A percentile compares a stretch with the other conserved stretches of the same genome.
Evolutionary conservation across 169 alveolate genomes (phyloP).

Genomic region (Eimeria praecox): DNA sequence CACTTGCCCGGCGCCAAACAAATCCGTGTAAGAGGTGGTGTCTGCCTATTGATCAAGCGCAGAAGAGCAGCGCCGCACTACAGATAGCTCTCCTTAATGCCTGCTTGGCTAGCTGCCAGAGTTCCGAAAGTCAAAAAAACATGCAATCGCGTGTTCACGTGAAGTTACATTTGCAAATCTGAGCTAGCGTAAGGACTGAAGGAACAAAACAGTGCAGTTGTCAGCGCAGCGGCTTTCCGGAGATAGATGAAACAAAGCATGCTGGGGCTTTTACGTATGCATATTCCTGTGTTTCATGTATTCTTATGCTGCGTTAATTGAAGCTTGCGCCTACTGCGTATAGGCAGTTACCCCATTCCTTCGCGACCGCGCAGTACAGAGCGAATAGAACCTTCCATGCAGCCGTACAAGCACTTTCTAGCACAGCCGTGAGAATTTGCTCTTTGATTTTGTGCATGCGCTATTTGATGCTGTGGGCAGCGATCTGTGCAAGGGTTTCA

Average conservation of each 20-base stretch:
- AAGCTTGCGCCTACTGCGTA: not conserved
- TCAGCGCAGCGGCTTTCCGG: not conserved
- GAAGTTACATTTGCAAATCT: not conserved
- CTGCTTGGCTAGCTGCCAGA: not conserved
- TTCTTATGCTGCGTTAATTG: not conserved
- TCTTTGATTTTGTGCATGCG: not conserved
- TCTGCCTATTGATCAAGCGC: not conserved
- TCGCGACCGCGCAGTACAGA: not conserved
- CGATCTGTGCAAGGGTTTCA: constrained; percentile 58
- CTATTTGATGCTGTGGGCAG: constrained; percentile 29
- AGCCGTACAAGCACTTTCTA: too few relatives aligned
- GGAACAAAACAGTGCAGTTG: not conserved
- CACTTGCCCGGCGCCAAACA: not conserved
- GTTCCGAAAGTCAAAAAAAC: too few relatives aligned
- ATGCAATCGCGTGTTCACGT: too few relatives aligned
- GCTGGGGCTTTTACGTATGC: not conserved
- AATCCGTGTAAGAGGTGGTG: constrained; percentile 9
- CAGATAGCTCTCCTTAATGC: not conserved
- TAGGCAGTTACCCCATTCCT: not conserved
- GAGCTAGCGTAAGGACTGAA: not conserved
- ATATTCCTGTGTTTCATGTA: not conserved
- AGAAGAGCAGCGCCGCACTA: not conserved
- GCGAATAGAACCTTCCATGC: not conserved
- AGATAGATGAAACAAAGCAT: not conserved
- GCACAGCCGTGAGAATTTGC: not conserved